Conservation (phyloP, 495 filamentous ascomycete species). For the Penicillium manginii region DNA sequence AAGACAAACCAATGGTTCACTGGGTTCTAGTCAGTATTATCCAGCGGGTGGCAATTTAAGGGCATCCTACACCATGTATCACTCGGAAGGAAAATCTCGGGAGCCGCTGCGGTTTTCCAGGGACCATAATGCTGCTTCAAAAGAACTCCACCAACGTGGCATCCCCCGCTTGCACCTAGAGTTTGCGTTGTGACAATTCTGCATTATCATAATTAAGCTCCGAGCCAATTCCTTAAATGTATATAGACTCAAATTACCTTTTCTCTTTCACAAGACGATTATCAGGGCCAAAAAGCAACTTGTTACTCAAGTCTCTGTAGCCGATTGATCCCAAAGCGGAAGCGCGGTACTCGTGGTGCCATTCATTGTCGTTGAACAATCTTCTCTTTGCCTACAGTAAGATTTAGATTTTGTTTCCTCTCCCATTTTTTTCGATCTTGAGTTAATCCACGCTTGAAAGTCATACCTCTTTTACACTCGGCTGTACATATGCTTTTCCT, state of each 20-base stretch:
- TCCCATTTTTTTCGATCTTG: not conserved
- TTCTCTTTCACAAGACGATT: conserved; percentile 20
- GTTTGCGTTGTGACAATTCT: conserved; percentile 19
- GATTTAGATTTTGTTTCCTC: not conserved
- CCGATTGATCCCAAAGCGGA: conserved; percentile 12
- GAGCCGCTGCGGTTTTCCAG: conserved; percentile 11
- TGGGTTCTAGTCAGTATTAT: not conserved
- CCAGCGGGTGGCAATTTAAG: not conserved
- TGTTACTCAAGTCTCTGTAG: conserved; percentile 16
- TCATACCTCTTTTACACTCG: conserved; percentile 21
- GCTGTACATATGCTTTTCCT: conserved; percentile 18
- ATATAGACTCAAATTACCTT: conserved; percentile 5
- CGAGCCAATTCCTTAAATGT: not conserved
- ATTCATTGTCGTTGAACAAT: conserved; percentile 19
- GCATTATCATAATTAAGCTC: not conserved
- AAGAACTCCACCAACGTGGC: conserved; percentile 16
- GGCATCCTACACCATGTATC: conserved; percentile 18
- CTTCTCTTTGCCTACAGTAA: conserved; percentile 17
- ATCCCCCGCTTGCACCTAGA: conserved; percentile 21
- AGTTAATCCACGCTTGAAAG: not conserved
- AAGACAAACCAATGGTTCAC: conserved; percentile 21
- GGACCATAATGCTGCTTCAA: conserved; percentile 19
- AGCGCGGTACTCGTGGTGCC: conserved; percentile 25
- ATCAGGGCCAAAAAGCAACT: conserved; percentile 18
- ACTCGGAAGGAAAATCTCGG: conserved; percentile 18